Evolutionary conservation across 202 grass and related monocot species (phyloP).

Genomic region (Tripidium arundinaceum): DNA sequence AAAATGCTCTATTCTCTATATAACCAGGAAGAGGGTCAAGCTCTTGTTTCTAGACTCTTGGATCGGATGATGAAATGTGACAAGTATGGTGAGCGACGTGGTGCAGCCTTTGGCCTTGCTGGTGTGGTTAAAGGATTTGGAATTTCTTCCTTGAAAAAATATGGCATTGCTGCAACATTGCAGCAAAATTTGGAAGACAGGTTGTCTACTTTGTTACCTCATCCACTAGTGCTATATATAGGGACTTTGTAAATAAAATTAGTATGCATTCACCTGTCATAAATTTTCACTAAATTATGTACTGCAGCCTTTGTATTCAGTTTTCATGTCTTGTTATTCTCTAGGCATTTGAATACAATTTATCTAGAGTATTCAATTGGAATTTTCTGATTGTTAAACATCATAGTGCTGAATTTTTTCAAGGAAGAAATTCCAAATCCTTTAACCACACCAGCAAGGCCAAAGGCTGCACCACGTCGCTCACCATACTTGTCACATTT

Average conservation of each 20-base stretch:
- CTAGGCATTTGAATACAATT: not conserved
- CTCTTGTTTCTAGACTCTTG: conserved; percentile 72
- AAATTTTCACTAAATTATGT: conserved; percentile 16
- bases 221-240: conserved; percentile 21
- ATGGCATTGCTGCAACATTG: conserved; percentile 63
- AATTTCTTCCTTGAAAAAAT: conserved; percentile 93
- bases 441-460: conserved; percentile 95
- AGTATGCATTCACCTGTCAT: conserved; percentile 18
- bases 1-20: conserved; percentile 17
- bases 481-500: conserved; percentile 96
- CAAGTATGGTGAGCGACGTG: conserved; percentile 91
- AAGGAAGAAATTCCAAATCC: conserved; percentile 88
- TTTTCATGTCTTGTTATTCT: not conserved
- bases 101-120: conserved; percentile 97
- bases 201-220: conserved; percentile 33
- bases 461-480: conserved; percentile 92
- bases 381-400: conserved; percentile 12
- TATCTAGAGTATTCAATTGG: not conserved
- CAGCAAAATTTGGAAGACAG: conserved; percentile 77
- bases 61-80: conserved; percentile 92
- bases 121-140: conserved; percentile 94
- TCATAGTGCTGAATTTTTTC: conserved; percentile 9
- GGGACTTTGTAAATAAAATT: not conserved
- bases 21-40: conserved; percentile 80
- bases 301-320: not conserved